Base-by-base conservation (phyloP, 352 stramenopile species). In the Pythium brassicae region DNA sequence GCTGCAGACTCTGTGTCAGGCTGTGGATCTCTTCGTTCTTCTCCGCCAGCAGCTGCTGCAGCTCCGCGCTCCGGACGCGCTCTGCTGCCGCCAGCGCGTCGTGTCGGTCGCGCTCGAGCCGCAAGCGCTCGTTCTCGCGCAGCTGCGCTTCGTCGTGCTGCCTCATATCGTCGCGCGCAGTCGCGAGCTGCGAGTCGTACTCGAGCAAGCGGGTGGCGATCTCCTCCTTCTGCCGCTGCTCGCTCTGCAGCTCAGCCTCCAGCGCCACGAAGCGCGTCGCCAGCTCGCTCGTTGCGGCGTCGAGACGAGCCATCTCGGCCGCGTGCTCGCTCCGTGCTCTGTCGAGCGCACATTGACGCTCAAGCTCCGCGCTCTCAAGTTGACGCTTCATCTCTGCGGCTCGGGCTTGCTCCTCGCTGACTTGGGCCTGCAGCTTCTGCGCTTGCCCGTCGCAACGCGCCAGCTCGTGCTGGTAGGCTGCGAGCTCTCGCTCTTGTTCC, bases 11-110 rank as follows among this genome's bases (percentile, higher is more conserved):
- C 26, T 70, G 54, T 11, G 62, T 73, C 42, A 88, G 63, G 27
- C 65, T 61, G 15, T 77, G 63, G 29, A 92, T 86, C 49, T 74
- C 55, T 20, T 77, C 68, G 49, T 92, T 92, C 56, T 94, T 94
- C 53, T 92, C 84, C 20, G 69, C 60, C 7, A 90, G 34, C 1
- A 94, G 54, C 20, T 66, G 63, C 51, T 76, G 64, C 0, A 94
- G 51, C 57, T 90, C 80, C 2, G 52, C 57, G 46, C 68, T 92
- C 20, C 83, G 78, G 12, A 62, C 76, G 9, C 76, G 50, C 15
- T 74, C 69, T 58, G 86, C 80, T 43, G 75, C 74, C 57, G 62
- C 78, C 25, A 69, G 66, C 0, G 59, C 54, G 2, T 86, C 76
- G 0, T 78, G 48, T 0, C 62, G 70, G 0, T 55, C 14, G 7